Percentiles rank a stretch among this genome's conserved stretches.
Evolutionary conservation across 208 protist genomes (phyloP).

Genomic region (Trichomonas gallinae): DNA sequence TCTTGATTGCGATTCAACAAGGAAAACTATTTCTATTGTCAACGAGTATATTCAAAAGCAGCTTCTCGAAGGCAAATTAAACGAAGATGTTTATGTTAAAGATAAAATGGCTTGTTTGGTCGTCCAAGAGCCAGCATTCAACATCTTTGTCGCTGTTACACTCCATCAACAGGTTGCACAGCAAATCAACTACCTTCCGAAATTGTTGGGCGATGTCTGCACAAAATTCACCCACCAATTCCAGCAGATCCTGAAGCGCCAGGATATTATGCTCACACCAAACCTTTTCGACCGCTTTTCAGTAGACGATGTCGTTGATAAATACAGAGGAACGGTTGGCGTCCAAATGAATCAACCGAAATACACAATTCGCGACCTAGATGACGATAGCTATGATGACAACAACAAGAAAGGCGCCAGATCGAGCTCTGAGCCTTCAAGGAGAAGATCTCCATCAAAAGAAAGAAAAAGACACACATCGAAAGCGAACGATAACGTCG

Average conservation of each 20-base stretch:
- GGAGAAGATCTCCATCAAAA: not conserved
- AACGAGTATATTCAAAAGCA: conserved; percentile 21
- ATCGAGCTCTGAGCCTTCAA: not conserved
- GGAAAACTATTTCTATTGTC: not conserved
- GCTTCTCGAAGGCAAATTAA: not conserved
- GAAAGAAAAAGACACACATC: no score
- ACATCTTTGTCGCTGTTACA: not conserved
- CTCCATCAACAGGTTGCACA: not conserved
- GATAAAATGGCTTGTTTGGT: not conserved
- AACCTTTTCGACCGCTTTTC: not conserved
- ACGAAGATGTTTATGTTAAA: not conserved
- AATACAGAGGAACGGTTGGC: not conserved
- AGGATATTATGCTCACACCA: not conserved
- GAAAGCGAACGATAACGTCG: no score
- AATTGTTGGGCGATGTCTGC: not conserved
- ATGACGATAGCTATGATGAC: not conserved
- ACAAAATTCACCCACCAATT: not conserved
- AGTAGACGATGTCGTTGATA: not conserved
- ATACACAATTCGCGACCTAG: no score
- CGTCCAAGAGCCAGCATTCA: not conserved
- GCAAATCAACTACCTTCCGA: not conserved
- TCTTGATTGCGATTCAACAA: not conserved
- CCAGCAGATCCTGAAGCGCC: not conserved
- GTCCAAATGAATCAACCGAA: not conserved
- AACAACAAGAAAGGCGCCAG: not conserved